Base-by-base conservation (phyloP, 2,329 filamentous ascomycete species). In the Aureobasidium sp. region DNA sequence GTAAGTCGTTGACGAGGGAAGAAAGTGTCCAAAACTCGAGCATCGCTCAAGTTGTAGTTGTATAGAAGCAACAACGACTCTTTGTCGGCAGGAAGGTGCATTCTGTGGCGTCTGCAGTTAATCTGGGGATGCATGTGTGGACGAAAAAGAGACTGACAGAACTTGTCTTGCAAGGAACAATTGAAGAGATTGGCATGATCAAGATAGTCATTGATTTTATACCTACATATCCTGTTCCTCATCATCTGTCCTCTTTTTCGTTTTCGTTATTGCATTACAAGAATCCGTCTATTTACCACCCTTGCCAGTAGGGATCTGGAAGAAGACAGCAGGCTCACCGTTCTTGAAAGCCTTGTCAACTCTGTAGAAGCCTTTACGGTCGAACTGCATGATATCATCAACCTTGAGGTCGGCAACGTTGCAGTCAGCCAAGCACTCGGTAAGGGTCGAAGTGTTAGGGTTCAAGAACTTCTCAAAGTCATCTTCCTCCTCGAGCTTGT, bases 331-430 rank as follows among this genome's bases (percentile, higher is more conserved):
- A 32, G 81, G 77, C 73, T 85, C 77, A 1, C 83, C 84, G 70
- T 84, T 80, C 64, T 75, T 74, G 63, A 81, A 83, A 13, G 83
- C 76, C 66, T 77, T 79, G 76, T 97, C 93, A 30, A 96, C 86
- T 58, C 93, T 82, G 79, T 89, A 97, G 77, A 90, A 97, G 1
- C 92, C 93, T 76, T 93, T 91, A 64, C 93, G 83, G 80, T 97
- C 93, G 49, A 97, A 88, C 79, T 97, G 94, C 68, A 97, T 91
- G 65, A 97, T 93, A 68, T 96, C 91, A 70, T 91, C 89, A 72
- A 85, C 86, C 81, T 91, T 91, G 49, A 97, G 79, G 64, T 85
- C 80, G 0, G 82, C 81, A 0, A 96, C 87, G 68, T 92, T 95
- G 70, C 85, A 86, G 70, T 97, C 93, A 30, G 90, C 91, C 59